Conservation (phyloP, 176 grass and related monocot species). For the Cocos nucifera region DNA sequence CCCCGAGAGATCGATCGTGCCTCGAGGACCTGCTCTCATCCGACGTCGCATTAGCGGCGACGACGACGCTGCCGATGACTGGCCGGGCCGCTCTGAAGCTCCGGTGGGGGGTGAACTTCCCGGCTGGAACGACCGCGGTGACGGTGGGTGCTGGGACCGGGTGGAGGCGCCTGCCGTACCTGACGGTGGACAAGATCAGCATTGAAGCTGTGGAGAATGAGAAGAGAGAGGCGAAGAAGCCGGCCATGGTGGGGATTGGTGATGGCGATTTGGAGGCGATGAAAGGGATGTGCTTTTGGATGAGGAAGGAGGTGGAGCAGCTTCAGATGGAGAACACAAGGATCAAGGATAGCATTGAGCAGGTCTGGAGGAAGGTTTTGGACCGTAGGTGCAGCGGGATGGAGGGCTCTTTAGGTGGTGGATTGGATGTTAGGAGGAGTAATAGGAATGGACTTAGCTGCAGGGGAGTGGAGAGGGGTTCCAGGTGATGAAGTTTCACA, state of each 20-base stretch:
- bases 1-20: not conserved
- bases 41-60: not conserved
- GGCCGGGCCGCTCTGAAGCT: not conserved
- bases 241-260: not conserved
- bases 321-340: not conserved
- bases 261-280: not conserved
- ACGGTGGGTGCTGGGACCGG: not conserved
- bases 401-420: not conserved
- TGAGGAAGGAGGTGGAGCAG: not conserved
- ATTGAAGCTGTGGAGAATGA: not conserved
- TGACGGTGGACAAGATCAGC: constrained; percentile 2
- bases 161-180: not conserved
- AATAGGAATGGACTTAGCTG: not conserved
- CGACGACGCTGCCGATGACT: not conserved
- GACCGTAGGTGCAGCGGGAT: not conserved
- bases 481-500: not conserved
- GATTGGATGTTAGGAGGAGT: not conserved
- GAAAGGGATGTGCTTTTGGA: not conserved
- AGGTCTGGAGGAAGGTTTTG: not conserved
- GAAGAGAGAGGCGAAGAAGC: not conserved
- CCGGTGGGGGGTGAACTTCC: not conserved
- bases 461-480: not conserved
- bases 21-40: not conserved
- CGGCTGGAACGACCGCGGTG: not conserved
- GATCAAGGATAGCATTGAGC: not conserved